These are phyloP conservation scores for Auricularia auricula-judae DNA, from an alignment of 768 basidiomycete species.

Conservation along the genomic window DNA sequence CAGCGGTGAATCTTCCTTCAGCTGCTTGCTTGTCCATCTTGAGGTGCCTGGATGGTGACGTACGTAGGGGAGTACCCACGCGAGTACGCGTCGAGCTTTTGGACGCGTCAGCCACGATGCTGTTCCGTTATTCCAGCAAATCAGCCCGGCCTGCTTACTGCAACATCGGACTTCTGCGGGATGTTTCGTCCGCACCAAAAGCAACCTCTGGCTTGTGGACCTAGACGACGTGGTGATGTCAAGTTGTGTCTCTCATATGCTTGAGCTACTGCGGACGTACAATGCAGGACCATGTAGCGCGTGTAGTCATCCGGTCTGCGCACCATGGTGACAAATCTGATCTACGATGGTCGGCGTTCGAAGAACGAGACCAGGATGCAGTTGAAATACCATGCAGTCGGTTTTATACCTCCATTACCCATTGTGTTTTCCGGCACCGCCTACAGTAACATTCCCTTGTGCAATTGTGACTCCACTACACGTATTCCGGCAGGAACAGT, in stretches of 20 bases:
- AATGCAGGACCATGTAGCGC: background rate
- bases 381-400: too few relatives aligned
- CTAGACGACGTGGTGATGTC: background rate
- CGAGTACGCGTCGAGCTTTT: background rate
- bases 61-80: background rate
- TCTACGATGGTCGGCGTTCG: too few relatives aligned
- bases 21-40: too few relatives aligned
- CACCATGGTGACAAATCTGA: too few relatives aligned
- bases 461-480: too few relatives aligned
- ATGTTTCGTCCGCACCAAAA: background rate
- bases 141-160: background rate
- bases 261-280: background rate
- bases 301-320: background rate
- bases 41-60: background rate
- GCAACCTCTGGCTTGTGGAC: background rate
- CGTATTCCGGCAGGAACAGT: too few relatives aligned
- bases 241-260: background rate
- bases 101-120: background rate
- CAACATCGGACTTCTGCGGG: background rate
- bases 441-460: too few relatives aligned
- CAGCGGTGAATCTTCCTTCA: background rate
- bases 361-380: too few relatives aligned
- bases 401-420: too few relatives aligned
- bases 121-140: background rate
- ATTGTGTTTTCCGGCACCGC: too few relatives aligned